These are phyloP conservation scores for Amanita rubescens DNA, from an alignment of 768 basidiomycete species.

Conservation along the genomic window DNA sequence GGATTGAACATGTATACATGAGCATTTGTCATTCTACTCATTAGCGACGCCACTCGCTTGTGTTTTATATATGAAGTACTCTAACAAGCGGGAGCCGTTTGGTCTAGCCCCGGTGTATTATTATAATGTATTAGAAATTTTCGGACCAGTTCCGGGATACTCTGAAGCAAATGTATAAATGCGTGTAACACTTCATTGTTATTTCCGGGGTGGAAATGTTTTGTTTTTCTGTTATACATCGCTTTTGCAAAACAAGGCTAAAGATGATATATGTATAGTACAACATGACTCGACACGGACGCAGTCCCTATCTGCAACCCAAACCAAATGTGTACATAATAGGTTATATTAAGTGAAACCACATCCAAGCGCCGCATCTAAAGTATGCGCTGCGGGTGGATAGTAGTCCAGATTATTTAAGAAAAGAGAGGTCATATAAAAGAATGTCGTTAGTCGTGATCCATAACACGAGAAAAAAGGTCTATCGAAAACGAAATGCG, in stretches of 20 bases:
- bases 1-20: neutral
- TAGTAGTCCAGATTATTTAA: neutral
- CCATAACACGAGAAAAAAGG: neutral
- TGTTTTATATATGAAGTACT: neutral
- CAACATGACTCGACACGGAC: neutral
- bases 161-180: too few species aligned
- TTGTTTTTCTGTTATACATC: neutral
- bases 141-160: too few species aligned
- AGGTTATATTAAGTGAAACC: neutral
- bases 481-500: neutral
- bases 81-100: too few species aligned
- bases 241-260: neutral
- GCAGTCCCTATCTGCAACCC: slow-evolving; percentile 2
- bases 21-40: neutral
- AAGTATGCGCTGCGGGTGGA: neutral
- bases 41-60: neutral
- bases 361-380: neutral
- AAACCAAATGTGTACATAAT: slow-evolving; percentile 3
- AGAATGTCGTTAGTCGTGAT: neutral
- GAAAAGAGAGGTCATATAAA: neutral
- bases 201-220: too few species aligned
- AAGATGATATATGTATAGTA: neutral
- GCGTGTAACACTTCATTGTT: too few species aligned
- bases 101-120: neutral
- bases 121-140: too few species aligned